A percentile compares a stretch with the other conserved stretches of the same genome.
Conservation (phyloP, 345 rosid species). For the Toxicodendron radicans region DNA sequence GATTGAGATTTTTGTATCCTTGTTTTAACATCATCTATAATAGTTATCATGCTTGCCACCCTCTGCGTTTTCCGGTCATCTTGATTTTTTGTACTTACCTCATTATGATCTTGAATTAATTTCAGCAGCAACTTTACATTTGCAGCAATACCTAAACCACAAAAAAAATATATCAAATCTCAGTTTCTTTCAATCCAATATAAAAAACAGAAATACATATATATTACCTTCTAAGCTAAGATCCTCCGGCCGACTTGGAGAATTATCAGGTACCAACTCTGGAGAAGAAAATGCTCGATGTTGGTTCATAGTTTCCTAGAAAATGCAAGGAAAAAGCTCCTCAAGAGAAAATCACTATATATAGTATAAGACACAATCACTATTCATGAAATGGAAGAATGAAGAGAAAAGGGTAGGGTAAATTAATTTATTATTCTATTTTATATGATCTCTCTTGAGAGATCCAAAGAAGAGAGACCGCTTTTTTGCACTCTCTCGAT, state of each 20-base stretch:
- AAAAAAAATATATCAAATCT: neutral
- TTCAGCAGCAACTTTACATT: constrained; percentile 66
- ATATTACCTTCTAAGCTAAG: constrained; percentile 47
- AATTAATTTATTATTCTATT: neutral
- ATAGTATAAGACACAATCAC: no score
- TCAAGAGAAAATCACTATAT: neutral
- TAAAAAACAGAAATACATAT: neutral
- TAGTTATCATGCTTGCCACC: constrained; percentile 66
- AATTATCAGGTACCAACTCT: constrained; percentile 24
- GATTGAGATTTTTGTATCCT: constrained; percentile 62
- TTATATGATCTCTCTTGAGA: constrained; percentile 4
- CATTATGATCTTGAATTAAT: constrained; percentile 70
- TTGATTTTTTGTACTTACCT: constrained; percentile 40
- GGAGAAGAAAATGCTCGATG: constrained; percentile 54
- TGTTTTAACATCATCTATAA: constrained; percentile 67
- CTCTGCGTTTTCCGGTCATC: constrained; percentile 59
- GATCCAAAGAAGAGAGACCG: constrained; percentile 30
- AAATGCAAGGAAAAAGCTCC: neutral
- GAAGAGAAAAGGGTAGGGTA: neutral
- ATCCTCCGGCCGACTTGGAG: constrained; percentile 35
- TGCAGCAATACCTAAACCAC: constrained; percentile 48
- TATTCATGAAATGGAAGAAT: neutral
- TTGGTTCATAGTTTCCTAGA: constrained; percentile 25
- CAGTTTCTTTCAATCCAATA: neutral
- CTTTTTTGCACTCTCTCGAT: constrained; percentile 25